Base-by-base conservation (phyloP, 2,329 filamentous ascomycete species). In the Lachnellula cervina region DNA sequence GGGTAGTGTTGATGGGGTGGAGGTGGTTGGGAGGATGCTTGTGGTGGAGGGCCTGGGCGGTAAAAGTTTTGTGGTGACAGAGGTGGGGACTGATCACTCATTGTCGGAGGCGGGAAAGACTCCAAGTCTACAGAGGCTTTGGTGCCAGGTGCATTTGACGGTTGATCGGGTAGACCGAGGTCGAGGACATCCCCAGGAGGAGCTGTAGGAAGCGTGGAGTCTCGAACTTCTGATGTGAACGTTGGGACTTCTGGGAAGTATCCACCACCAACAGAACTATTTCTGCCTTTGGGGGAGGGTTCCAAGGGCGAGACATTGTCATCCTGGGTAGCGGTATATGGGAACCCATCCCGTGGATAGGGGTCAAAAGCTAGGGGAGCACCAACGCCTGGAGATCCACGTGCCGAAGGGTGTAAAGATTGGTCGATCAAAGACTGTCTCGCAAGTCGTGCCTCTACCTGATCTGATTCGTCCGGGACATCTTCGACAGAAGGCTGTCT, bases 171-270 rank as follows among this genome's bases (percentile, higher is more conserved):
- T 19, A 68, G 57, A 35, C 61, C 65, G 19, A 66, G 43, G 48
- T 63, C 59, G 17, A 64, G 51, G 16, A 38, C 35, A 57, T 64
- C 59, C 47, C 58, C 60, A 45, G 64, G 53, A 25, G 69, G 61
- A 47, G 66, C 61, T 48, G 69, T 63, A 49, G 63, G 58, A 43
- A 67, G 46, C 19, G 62, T 64, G n/a, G 64, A 46, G 34, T 63
- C 59, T 48, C 52, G 60, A 13, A 54, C 35, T 47, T 68, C 64
- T 8, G 66, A 59, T 43, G 66, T 67, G 56, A 67, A 69, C 21
- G 64, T 69, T 49, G 67, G 68, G n/a, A 79, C 72, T 49, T 73
- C 71, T 3, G 81, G 81, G 57, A 84, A 84, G 69, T 84, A 84
- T 46, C 80, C 81, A 14, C 79, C 80, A 19, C 79, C 79, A 5